Conservation (phyloP, 108 stramenopile genomes). For the Pinguiococcus pyrenoidosus region DNA sequence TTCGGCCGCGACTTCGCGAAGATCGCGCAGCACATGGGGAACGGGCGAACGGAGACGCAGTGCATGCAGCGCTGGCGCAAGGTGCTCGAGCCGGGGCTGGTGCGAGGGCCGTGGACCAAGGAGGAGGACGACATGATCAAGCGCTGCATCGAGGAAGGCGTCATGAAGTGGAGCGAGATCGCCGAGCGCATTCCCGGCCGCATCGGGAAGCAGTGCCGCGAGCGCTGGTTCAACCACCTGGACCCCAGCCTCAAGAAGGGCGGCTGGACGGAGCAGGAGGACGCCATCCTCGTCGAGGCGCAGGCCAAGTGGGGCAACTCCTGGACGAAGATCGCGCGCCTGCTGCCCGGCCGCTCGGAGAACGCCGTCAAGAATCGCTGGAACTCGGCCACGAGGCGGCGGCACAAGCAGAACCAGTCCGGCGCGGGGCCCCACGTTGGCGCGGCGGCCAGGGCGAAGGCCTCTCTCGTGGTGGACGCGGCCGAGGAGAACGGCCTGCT, state of each 20-base stretch:
- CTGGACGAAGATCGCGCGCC: slow-evolving; percentile 47
- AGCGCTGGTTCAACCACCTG: slow-evolving; percentile 83
- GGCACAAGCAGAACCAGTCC: too few relatives aligned
- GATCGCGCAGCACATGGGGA: slow-evolving; percentile 49
- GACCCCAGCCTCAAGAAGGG: slow-evolving; percentile 80
- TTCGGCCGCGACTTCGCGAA: too few relatives aligned
- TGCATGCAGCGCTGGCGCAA: slow-evolving; percentile 98
- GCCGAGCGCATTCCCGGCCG: slow-evolving; percentile 64
- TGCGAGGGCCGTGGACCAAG: slow-evolving; percentile 93
- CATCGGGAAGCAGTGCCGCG: slow-evolving; percentile 47
- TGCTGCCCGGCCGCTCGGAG: slow-evolving; percentile 57
- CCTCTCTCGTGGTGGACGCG: too few relatives aligned
- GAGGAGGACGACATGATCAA: slow-evolving; percentile 72
- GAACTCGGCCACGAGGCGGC: slow-evolving; percentile 11
- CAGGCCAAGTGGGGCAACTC: slow-evolving; percentile 23
- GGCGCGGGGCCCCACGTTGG: too few relatives aligned
- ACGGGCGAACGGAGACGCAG: slow-evolving; percentile 70
- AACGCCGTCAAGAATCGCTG: slow-evolving; percentile 36
- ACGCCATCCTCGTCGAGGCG: slow-evolving; percentile 63
- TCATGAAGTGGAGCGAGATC: slow-evolving; percentile 83
- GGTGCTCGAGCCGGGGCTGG: slow-evolving; percentile 85
- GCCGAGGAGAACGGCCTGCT: too few relatives aligned
- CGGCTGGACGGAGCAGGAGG: slow-evolving; percentile 87
- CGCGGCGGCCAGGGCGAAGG: too few relatives aligned
- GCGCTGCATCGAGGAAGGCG: slow-evolving; percentile 36